Conservation (phyloP, 495 filamentous ascomycete species). For the Penicillium ochrochloron region DNA sequence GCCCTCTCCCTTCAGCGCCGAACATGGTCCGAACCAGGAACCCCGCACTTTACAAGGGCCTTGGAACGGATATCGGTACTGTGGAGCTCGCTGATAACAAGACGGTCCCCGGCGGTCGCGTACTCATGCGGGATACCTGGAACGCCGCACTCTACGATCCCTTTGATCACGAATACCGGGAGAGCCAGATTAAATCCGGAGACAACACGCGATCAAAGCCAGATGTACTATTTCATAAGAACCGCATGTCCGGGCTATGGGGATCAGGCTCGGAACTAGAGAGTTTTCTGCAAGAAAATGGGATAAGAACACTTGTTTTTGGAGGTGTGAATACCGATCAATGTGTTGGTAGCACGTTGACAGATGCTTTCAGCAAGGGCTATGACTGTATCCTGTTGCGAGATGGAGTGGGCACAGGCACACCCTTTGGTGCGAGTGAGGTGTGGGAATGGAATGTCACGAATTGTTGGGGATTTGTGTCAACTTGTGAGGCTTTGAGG, state of each 20-base stretch:
- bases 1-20: constrained; percentile 1
- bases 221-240: constrained; percentile 60
- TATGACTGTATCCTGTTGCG: constrained; percentile 58
- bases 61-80: constrained; percentile 49
- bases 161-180: constrained; percentile 43
- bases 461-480: constrained; percentile 47
- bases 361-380: constrained; percentile 42
- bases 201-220: constrained; percentile 22
- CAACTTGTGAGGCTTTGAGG: constrained; percentile 38
- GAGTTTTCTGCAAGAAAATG: constrained; percentile 42
- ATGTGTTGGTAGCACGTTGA: constrained; percentile 59
- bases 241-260: constrained; percentile 63
- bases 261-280: constrained; percentile 32
- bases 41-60: constrained; percentile 32
- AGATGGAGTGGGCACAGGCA: constrained; percentile 58
- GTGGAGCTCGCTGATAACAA: constrained; percentile 43
- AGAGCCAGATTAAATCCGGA: constrained; percentile 12
- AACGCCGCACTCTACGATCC: constrained; percentile 55
- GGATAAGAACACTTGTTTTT: constrained; percentile 56
- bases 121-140: constrained; percentile 58
- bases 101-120: constrained; percentile 45
- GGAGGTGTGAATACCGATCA: constrained; percentile 65
- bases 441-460: constrained; percentile 48
- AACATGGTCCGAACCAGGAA: constrained; percentile 18
- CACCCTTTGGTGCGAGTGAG: constrained; percentile 43